phyloP scores from a whole-genome alignment of 805 yeast species.

The Komagataella ulmi region DNA sequence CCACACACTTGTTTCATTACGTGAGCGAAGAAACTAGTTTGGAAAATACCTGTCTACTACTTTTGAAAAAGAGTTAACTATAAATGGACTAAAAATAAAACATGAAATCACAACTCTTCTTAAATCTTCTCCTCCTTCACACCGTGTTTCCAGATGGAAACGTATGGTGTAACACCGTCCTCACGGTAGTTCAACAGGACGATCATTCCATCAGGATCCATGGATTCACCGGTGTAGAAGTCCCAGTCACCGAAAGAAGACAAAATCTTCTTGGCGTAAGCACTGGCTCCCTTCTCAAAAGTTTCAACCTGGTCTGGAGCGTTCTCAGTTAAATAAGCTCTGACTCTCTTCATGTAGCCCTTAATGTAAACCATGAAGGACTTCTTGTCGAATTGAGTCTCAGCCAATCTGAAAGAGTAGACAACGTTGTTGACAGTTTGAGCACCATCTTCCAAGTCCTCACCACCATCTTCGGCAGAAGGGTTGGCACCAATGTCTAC shows the following conservation, averaged over 20 bases:
- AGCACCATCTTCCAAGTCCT: slow-evolving; percentile 68
- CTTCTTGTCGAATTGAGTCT: slow-evolving; percentile 94
- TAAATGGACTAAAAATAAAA: background rate
- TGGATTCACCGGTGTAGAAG: slow-evolving; percentile 98
- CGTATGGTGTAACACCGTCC: slow-evolving; percentile 97
- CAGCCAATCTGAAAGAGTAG: slow-evolving; percentile 96
- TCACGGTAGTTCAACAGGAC: slow-evolving; percentile 98
- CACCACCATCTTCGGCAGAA: slow-evolving; percentile 91
- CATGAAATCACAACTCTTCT: slow-evolving; percentile 12
- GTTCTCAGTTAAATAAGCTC: slow-evolving; percentile 79
- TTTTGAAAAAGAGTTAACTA: background rate
- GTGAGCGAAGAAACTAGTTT: slow-evolving; percentile 42
- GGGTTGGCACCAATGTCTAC: slow-evolving; percentile 99
- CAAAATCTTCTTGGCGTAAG: slow-evolving; percentile 92
- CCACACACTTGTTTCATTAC: slow-evolving; percentile 43
- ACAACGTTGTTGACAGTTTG: slow-evolving; percentile 97
- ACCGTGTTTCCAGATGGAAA: slow-evolving; percentile 99
- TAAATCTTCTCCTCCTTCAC: slow-evolving; percentile 80
- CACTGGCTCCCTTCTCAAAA: slow-evolving; percentile 95
- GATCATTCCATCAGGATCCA: slow-evolving; percentile 99
- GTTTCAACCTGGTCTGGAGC: slow-evolving; percentile 77
- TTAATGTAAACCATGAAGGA: slow-evolving; percentile 93
- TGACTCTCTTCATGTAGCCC: slow-evolving; percentile 96
- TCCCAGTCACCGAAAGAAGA: slow-evolving; percentile 98
- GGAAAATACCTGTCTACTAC: slow-evolving; percentile 32